Evolutionary conservation across 352 stramenopile genomes (phyloP).

Genomic region (Phytophthora colocasiae): DNA sequence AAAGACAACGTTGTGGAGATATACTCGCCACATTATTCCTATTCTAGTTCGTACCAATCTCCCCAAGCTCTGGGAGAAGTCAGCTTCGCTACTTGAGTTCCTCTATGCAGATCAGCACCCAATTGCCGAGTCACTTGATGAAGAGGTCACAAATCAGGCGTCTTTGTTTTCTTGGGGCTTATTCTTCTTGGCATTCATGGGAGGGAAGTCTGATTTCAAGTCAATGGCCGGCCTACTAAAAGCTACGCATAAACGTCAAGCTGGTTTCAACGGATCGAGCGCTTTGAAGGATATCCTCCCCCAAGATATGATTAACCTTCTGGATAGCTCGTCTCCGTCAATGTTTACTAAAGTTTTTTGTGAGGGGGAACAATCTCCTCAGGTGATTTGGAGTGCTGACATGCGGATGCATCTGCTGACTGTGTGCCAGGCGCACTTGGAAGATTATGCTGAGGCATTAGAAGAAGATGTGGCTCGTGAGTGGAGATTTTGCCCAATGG

Average conservation of each 20-base stretch:
- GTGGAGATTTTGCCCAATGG: constrained; percentile 94
- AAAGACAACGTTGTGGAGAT: constrained; percentile 57
- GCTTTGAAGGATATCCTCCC: constrained; percentile 91
- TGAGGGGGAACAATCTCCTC: constrained; percentile 84
- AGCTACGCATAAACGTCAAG: constrained; percentile 65
- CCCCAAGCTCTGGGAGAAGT: constrained; percentile 62
- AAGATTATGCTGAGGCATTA: constrained; percentile 91
- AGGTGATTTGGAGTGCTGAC: constrained; percentile 94
- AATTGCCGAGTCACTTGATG: constrained; percentile 31
- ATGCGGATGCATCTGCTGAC: constrained; percentile 93
- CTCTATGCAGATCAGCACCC: constrained; percentile 51
- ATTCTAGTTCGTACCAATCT: constrained; percentile 57
- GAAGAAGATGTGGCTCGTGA: constrained; percentile 87
- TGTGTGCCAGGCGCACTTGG: constrained; percentile 91
- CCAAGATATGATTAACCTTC: constrained; percentile 88
- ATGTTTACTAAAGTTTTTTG: constrained; percentile 92
- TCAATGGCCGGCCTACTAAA: constrained; percentile 74
- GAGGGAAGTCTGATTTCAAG: constrained; percentile 54
- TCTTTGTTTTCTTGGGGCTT: constrained; percentile 72
- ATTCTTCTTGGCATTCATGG: constrained; percentile 80
- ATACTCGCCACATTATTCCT: constrained; percentile 57
- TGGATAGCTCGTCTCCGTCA: constrained; percentile 81
- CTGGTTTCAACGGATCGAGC: constrained; percentile 57
- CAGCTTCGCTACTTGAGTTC: constrained; percentile 67
- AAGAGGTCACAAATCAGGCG: constrained; percentile 43